A percentile compares a stretch with the other conserved stretches of the same genome.
Evolutionary conservation across 371 early-diverging fungal species (phyloP).

Genomic region (Blakeslea trispora): DNA sequence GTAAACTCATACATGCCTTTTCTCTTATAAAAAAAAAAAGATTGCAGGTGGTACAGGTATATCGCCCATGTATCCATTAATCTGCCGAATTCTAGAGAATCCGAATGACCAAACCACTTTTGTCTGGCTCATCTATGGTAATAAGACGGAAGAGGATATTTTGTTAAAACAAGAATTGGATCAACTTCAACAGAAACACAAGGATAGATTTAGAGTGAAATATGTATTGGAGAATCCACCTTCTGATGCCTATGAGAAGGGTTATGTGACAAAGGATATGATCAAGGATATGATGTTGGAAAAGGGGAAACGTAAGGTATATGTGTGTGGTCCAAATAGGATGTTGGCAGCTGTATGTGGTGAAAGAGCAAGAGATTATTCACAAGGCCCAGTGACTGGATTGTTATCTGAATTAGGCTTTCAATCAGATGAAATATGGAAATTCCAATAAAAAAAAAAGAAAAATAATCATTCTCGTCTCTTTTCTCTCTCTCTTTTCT

Average conservation of each 20-base stretch:
- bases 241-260: conserved; percentile 19
- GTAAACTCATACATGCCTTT: no score
- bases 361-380: conserved; percentile 41
- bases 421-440: conserved; percentile 42
- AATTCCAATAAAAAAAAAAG: conserved; percentile 32
- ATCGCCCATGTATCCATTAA: conserved; percentile 78
- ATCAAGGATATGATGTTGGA: conserved; percentile 20
- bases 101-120: conserved; percentile 35
- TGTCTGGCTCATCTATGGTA: conserved; percentile 55
- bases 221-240: conserved; percentile 37
- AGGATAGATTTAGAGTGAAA: conserved; percentile 38
- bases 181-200: conserved; percentile 19
- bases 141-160: conserved; percentile 53
- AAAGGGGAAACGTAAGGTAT: conserved; percentile 22
- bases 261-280: conserved; percentile 24
- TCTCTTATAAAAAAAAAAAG: conserved; percentile 10
- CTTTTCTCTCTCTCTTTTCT: not conserved
- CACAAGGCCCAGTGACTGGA: conserved; percentile 47
- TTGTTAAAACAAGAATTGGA: conserved; percentile 50
- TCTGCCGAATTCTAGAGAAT: conserved; percentile 32
- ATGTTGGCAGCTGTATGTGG: conserved; percentile 46
- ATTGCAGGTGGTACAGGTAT: conserved; percentile 89
- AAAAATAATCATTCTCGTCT: conserved; percentile 4
- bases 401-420: conserved; percentile 36
- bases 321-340: conserved; percentile 52